A percentile compares a stretch with the other conserved stretches of the same genome.
Evolutionary conservation across 2,329 filamentous ascomycete species (phyloP).

Genomic region (Sclerotinia minor): DNA sequence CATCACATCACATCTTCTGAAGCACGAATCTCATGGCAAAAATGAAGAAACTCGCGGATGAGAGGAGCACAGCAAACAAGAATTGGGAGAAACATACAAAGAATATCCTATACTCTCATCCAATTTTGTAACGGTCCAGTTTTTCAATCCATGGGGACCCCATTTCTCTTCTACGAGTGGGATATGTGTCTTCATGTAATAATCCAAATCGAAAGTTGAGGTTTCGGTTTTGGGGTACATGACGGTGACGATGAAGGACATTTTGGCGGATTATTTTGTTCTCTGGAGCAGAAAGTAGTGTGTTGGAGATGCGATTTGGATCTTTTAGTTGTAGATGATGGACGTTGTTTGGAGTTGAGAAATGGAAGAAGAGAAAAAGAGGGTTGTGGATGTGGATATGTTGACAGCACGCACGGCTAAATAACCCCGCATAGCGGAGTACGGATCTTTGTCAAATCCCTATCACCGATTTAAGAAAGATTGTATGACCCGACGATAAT

Average conservation of each 20-base stretch:
- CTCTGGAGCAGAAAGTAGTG: no score
- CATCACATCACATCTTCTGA: background rate
- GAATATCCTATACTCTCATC: background rate
- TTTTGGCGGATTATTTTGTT: background rate
- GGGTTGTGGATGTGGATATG: background rate
- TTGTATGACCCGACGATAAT: no score
- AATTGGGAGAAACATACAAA: background rate
- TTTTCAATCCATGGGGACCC: slow-evolving; percentile 9
- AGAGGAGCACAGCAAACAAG: background rate
- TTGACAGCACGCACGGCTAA: background rate
- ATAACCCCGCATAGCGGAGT: background rate
- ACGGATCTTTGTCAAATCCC: no score
- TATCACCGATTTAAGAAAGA: no score
- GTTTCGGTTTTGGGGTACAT: slow-evolving; percentile 20
- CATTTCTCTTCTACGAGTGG: slow-evolving; percentile 20
- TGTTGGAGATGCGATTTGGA: no score
- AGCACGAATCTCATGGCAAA: background rate
- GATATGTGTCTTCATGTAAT: slow-evolving; percentile 21
- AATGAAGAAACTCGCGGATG: background rate
- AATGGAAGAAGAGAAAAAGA: background rate
- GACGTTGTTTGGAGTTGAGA: background rate
- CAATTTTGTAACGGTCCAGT: background rate
- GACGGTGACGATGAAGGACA: slow-evolving; percentile 16
- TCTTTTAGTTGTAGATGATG: background rate
- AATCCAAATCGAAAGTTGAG: slow-evolving; percentile 20